Conservation (phyloP, 2,329 filamentous ascomycete genomes). For the Cladosporium phlei region DNA sequence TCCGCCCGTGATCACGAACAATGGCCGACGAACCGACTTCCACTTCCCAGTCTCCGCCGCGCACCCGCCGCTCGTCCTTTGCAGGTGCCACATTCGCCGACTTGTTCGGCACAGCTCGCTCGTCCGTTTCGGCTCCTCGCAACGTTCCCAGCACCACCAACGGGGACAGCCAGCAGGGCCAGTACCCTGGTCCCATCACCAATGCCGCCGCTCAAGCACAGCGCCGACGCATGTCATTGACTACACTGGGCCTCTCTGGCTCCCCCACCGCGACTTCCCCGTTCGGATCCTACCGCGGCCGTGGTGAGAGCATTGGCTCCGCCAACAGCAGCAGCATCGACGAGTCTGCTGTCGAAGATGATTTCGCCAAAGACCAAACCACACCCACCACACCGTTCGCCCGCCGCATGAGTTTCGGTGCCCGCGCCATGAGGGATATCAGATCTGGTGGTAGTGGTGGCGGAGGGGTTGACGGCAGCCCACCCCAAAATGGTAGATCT, state of each 20-base stretch:
- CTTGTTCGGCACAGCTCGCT: conserved; percentile 40
- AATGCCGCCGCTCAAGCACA: conserved; percentile 47
- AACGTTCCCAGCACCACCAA: conserved; percentile 28
- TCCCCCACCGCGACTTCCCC: conserved; percentile 37
- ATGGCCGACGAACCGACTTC: conserved; percentile 39
- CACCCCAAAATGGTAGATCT: conserved; percentile 33
- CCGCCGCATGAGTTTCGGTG: conserved; percentile 85
- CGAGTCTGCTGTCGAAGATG: conserved; percentile 53
- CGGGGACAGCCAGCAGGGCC: conserved; percentile 28
- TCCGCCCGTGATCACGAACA: conserved; percentile 2
- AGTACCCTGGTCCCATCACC: conserved; percentile 44
- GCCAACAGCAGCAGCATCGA: conserved; percentile 41
- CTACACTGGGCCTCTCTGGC: conserved; percentile 44
- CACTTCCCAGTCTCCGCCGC: conserved; percentile 33
- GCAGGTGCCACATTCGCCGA: conserved; percentile 47
- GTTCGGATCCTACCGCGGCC: conserved; percentile 38
- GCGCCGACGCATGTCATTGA: conserved; percentile 46
- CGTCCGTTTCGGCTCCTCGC: conserved; percentile 17
- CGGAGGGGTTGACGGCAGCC: conserved; percentile 26
- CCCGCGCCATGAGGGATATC: conserved; percentile 69
- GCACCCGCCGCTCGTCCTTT: conserved; percentile 44
- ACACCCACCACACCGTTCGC: conserved; percentile 68
- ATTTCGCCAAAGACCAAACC: conserved; percentile 44
- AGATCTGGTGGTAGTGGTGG: conserved; percentile 50
- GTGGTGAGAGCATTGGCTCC: conserved; percentile 41